Evolutionary conservation across 2,329 filamentous ascomycete species (phyloP), one percentile per base, ranked within the genome.

Genomic region (Iodosphaeria phyllophila): DNA sequence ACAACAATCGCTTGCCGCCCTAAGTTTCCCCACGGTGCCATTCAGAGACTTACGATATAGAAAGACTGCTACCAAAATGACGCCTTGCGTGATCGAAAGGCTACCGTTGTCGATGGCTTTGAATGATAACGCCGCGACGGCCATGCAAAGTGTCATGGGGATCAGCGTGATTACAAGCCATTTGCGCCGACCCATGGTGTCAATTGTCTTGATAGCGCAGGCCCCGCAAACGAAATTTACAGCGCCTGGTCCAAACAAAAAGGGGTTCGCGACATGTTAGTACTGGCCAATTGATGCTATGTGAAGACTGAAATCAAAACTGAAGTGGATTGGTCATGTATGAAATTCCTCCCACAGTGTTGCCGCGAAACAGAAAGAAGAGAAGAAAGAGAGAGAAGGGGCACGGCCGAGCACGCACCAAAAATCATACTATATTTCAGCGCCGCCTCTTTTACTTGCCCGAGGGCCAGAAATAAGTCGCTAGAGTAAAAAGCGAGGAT

Each of bases 401-500:
- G n/a, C n/a, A n/a, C n/a, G n/a, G n/a, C n/a, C n/a, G n/a, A n/a
- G n/a, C n/a, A n/a, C n/a, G n/a, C n/a, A n/a, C n/a, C n/a, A 9
- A 7, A 28, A 21, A 10, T 10, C 29, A 15, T 18, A 32, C 20
- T 35, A 35, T 6, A 37, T 22, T n/a, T n/a, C n/a, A n/a, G n/a
- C n/a, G n/a, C n/a, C n/a, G n/a, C n/a, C n/a, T n/a, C n/a, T n/a
- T n/a, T n/a, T n/a, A n/a, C n/a, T n/a, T n/a, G n/a, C n/a, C n/a
- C n/a, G n/a, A n/a, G n/a, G n/a, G n/a, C n/a, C n/a, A n/a, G n/a
- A n/a, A n/a, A n/a, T n/a, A n/a, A n/a, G n/a, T n/a, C n/a, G n/a
- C n/a, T n/a, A n/a, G n/a, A n/a, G n/a, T 59, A 58, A 25, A 59
- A 58, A 0, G 54, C 53, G 4, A 56, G 39, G 0, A 58, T 41